Base-by-base conservation (phyloP, 148 eudicot species). In the Vaccinium myrtillus region DNA sequence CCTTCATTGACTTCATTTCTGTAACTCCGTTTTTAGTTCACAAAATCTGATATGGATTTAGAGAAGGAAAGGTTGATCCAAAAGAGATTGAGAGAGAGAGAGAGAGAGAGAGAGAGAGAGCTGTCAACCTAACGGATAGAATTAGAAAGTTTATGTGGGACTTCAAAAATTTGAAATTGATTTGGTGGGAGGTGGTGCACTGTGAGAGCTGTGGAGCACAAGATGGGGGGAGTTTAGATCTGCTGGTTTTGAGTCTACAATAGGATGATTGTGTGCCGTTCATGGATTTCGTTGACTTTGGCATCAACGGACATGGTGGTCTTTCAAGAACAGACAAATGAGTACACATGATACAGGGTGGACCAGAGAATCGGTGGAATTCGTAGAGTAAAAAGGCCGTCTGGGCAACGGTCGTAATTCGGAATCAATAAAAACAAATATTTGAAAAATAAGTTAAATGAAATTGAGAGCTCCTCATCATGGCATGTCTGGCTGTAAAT, bases 1-100 rank as follows among this genome's bases (percentile, higher is more conserved):
- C 99, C 85, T 94, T 97, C 90, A 96, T 87, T 30, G 87, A 91
- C 91, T 92, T 97, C 98, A 95, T 96, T 76, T 83, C 16, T 69
- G 76, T 27, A 7, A 39, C 25, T 49, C 15, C 0, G 1, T n/a
- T 21, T 21, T 43, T 21, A 12, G 70, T 77, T 65, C 63, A 63
- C 58, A 56, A 77, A 50, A 79, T 81, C 36, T 74, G 82, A 48
- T 12, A 25, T 4, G 59, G 36, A 39, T 53, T 49, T n/a, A 75
- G 53, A 46, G 50, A 36, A 46, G 53, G 51, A 3, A 39, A 43
- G 23, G 1, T 36, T 36, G 69, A 61, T 61, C 25, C 27, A 21
- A 61, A 21, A n/a, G 25, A 50, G 48, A 67, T 19, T 15, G 86
- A 84, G 48, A 59, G 78, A 69, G 81, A 69, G 48, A 59, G 78